A percentile compares a stretch with the other conserved stretches of the same genome.
phyloP scores from a whole-genome alignment of 2,329 filamentous ascomycete genomes.

The Exophiala alcalophila region DNA sequence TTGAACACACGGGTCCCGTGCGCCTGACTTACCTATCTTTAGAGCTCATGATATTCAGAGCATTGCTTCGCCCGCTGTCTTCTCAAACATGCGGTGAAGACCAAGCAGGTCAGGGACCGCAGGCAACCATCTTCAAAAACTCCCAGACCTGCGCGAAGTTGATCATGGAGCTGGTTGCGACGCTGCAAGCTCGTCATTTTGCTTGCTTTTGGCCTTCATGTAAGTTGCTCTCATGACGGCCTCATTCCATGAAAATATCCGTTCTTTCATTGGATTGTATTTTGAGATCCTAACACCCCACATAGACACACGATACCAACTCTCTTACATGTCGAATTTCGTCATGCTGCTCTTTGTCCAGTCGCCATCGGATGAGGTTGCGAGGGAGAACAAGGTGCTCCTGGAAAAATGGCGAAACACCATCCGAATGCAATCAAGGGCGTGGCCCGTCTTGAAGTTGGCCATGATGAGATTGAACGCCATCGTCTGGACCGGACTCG shows the following conservation, averaged over 20 bases:
- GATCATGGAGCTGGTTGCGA: conserved; percentile 12
- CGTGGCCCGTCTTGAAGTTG: conserved; percentile 16
- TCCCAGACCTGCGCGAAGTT: conserved; percentile 16
- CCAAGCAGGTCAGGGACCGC: conserved; percentile 6
- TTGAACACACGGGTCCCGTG: no score
- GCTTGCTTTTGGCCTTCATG: conserved; percentile 18
- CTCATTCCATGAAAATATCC: no score
- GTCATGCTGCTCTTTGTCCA: conserved; percentile 15
- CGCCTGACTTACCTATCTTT: conserved; percentile 15
- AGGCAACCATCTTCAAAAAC: conserved; percentile 16
- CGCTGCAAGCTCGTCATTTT: conserved; percentile 14
- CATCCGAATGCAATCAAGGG: conserved; percentile 16
- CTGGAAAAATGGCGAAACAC: conserved; percentile 16
- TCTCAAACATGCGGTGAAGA: conserved; percentile 9
- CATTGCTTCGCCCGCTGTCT: conserved; percentile 14
- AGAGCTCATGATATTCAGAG: conserved; percentile 14
- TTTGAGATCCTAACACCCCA: no score
- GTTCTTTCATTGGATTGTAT: no score
- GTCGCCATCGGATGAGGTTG: conserved; percentile 10
- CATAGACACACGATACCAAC: conserved; percentile 16
- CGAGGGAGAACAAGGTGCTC: conserved; percentile 12
- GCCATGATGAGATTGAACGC: conserved; percentile 16
- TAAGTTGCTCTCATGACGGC: conserved; percentile 12
- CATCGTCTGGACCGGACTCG: conserved; percentile 12
- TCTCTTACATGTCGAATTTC: conserved; percentile 18